Evolutionary conservation across 257 asterid genomes (phyloP), one percentile per base, ranked within the genome.

Genomic region (Ballota nigra): DNA sequence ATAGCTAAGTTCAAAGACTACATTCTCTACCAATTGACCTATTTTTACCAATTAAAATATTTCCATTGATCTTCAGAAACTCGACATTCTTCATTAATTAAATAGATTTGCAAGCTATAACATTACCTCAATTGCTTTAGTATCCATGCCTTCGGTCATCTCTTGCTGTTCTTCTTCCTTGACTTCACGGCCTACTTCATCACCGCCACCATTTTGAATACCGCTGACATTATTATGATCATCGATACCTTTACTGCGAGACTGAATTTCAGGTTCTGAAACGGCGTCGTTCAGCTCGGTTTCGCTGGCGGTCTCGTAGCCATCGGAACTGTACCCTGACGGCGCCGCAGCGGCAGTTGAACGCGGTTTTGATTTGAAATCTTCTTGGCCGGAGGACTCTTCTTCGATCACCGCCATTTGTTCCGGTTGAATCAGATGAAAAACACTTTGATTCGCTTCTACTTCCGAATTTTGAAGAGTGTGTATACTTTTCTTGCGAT

Each of bases 231-330:
- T 23, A 70, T 66, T 13, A 22, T 70, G 29, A 62, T 41, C 59
- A 4, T 34, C 58, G 22, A 47, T 57, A 8, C 58, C 81, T 12
- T 68, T 65, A 56, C 71, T 19, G 40, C 28, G 16, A 9, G 73
- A 47, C 51, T 55, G 79, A 69, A 59, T 72, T 38, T 71, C 77
- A 18, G 75, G 63, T 23, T 65, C 79, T 3, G 83, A 34, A 74
- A 71, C 71, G 68, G 41, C 73, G 67, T 83, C 87, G 70, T 88
- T 80, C 28, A 89, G 79, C 78, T 87, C 98, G n/a, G 92, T 76
- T 8, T 94, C 98, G 64, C 97, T 91, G 71, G 98, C 98, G n/a
- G 98, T 91, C 74, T 91, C 96, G 63, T 85, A 94, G 38, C 96
- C 97, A 71, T 94, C 98, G 63, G 96, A 86, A 16, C 53, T 62